Base-by-base conservation (phyloP, 345 rosid genomes). In the Ceriops zippeliana region DNA sequence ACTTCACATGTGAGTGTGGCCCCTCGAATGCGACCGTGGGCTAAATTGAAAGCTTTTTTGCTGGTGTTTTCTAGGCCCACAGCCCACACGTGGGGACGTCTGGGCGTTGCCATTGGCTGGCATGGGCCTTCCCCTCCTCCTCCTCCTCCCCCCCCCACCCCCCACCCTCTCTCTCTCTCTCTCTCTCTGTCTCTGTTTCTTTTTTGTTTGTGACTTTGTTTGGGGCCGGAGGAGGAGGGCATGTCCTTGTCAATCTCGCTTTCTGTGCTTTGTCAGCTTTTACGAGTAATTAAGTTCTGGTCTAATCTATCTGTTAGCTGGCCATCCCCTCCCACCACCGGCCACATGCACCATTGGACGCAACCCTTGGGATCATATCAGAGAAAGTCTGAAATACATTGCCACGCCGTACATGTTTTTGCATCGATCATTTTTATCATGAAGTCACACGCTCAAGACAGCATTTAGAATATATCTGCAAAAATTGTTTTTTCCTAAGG, bases 201-300 rank as follows among this genome's bases (percentile, higher is more conserved):
- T 37, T 68, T 58, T 81, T 76, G 58, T 35, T 35, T 37, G 62
- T 19, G 24, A 7, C 37, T 7, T 7, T 7, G 8, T 28, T 19
- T 27, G 24, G 7, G 21, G 16, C 63, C 27, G 79, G 72, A 73
- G 70, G 73, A 70, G 79, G 72, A 73, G 70, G 73, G 72, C 59
- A 26, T 13, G 81, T 78, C 81, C 59, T 66, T 47, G 9, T 78
- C 80, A 13, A 63, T 70, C 73, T 73, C 24, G 75, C 64, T 63
- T 76, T 80, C 70, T 71, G 51, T 71, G 77, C 63, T 80, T 70
- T 78, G 76, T 79, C 74, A 46, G 61, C 62, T 76, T 74, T 69
- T 52, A 0, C 6, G 66, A 49, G 69, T 20, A 19, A 53, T 74
- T 64, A 52, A 75, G 38, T 73, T 67, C 42, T 13, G 10, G 34